Conservation (phyloP, 176 grass and related monocot genomes). For the Triticum turgidum region DNA sequence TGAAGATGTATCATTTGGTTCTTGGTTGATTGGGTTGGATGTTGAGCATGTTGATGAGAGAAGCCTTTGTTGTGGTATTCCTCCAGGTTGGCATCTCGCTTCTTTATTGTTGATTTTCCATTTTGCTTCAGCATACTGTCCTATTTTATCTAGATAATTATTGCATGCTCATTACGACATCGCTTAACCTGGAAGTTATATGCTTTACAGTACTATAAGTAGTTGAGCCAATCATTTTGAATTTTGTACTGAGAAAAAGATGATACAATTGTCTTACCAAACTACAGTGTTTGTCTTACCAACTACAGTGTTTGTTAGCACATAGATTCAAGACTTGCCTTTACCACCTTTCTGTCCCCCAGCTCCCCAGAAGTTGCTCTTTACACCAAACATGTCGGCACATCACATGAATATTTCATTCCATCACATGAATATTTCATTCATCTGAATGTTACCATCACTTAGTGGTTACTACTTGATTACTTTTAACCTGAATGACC, state of each 20-base stretch:
- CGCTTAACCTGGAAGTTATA: conserved; percentile 30
- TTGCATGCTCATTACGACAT: conserved; percentile 14
- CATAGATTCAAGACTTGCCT: conserved; percentile 7
- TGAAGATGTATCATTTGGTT: conserved; percentile 83
- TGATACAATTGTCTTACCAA: conserved; percentile 32
- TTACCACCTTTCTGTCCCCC: conserved; percentile 31
- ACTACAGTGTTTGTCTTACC: conserved; percentile 16
- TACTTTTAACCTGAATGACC: too few relatives aligned
- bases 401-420: conserved; percentile 15
- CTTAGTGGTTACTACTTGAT: too few relatives aligned
- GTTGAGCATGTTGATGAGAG: conserved; percentile 87
- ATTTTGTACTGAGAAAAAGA: conserved; percentile 19
- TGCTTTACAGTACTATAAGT: conserved; percentile 21
- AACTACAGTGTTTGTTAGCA: neutral
- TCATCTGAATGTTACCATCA: neutral
- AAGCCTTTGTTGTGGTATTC: conserved; percentile 81
- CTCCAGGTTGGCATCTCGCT: conserved; percentile 51
- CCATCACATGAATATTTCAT: conserved; percentile 8
- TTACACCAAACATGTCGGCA: conserved; percentile 1
- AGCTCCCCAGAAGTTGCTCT: conserved; percentile 23
- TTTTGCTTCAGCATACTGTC: neutral
- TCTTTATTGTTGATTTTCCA: conserved; percentile 3
- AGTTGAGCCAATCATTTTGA: conserved; percentile 7
- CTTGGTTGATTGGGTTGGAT: conserved; percentile 88
- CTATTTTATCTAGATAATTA: neutral